Evolutionary conservation across 2,329 filamentous ascomycete genomes (phyloP).

Genomic region (Fusarium newnesense): DNA sequence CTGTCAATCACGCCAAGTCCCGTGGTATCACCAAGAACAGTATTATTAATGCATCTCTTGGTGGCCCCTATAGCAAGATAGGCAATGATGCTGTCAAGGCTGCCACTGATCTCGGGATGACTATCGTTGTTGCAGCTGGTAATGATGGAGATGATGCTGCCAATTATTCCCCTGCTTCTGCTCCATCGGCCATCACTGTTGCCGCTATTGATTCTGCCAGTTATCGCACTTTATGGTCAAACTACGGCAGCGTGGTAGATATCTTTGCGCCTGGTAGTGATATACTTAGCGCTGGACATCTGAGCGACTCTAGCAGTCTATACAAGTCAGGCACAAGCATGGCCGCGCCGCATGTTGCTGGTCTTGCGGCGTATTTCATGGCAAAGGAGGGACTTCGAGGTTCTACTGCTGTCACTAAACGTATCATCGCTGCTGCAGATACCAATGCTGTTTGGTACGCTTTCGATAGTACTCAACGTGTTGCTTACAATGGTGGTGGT

Average conservation of each 20-base stretch:
- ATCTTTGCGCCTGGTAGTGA: slow-evolving; percentile 12
- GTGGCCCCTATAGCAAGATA: background rate
- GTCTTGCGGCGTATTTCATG: slow-evolving; percentile 71
- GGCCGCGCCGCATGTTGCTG: slow-evolving; percentile 69
- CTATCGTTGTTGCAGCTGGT: slow-evolving; percentile 2
- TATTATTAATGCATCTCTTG: background rate
- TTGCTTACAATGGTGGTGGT: slow-evolving; percentile 18
- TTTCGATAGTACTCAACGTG: background rate
- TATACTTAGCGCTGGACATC: background rate
- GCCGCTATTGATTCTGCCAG: background rate
- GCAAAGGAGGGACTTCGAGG: slow-evolving; percentile 12
- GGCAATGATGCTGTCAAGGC: slow-evolving; percentile 4
- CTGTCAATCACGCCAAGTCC: slow-evolving; percentile 45
- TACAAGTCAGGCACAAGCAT: slow-evolving; percentile 28
- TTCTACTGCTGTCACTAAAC: background rate
- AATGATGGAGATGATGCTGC: background rate
- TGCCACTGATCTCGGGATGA: slow-evolving; percentile 2
- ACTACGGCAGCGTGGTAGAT: slow-evolving; percentile 1
- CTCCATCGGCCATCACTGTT: slow-evolving; percentile 5
- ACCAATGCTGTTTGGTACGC: background rate
- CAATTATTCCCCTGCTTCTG: slow-evolving; percentile 6
- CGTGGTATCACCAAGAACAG: background rate
- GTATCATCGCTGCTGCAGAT: slow-evolving; percentile 8
- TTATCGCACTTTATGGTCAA: background rate
- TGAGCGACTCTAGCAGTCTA: background rate